A percentile compares a stretch with the other conserved stretches of the same genome.
Evolutionary conservation across 2,329 filamentous ascomycete species (phyloP).

Genomic region (Trichoderma pleuroti): DNA sequence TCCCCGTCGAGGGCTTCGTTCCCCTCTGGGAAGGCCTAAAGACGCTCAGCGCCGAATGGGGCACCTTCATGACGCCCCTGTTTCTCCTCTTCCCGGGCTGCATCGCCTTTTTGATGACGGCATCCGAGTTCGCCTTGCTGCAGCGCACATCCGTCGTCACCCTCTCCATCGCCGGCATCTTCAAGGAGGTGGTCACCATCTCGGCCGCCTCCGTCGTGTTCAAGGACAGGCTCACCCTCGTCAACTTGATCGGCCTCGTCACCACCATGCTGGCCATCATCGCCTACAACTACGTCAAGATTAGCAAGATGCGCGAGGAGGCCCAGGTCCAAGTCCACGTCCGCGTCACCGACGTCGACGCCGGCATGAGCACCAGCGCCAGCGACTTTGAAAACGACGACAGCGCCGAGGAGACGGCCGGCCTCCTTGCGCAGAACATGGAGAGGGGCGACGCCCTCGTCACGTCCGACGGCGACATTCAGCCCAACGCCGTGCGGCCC

Average conservation of each 20-base stretch:
- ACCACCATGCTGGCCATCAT: conserved; percentile 84
- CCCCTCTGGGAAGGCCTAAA: conserved; percentile 64
- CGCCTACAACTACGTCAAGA: conserved; percentile 93
- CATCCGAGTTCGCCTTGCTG: conserved; percentile 90
- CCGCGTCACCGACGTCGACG: conserved; percentile 35
- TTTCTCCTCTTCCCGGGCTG: conserved; percentile 86
- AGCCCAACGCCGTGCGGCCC: conserved; percentile 33
- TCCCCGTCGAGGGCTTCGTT: conserved; percentile 78
- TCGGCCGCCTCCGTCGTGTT: conserved; percentile 83
- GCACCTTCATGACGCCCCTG: conserved; percentile 59
- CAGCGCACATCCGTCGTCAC: conserved; percentile 96
- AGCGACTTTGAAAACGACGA: conserved; percentile 43
- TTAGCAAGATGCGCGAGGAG: conserved; percentile 79
- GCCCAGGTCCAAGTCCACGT: conserved; percentile 54
- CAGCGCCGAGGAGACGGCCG: conserved; percentile 44
- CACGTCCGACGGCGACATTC: conserved; percentile 40
- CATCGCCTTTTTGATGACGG: conserved; percentile 94
- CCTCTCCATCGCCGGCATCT: conserved; percentile 92
- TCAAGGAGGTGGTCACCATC: conserved; percentile 98
- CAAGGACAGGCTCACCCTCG: conserved; percentile 77
- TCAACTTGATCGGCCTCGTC: conserved; percentile 85
- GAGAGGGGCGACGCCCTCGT: conserved; percentile 37
- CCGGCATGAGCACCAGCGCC: conserved; percentile 31
- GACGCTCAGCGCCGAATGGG: conserved; percentile 63
- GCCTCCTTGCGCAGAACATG: conserved; percentile 41